These are phyloP conservation scores for Wickerhamiella kazuoi DNA, from an alignment of 805 yeast genomes.

Conservation along the genomic window DNA sequence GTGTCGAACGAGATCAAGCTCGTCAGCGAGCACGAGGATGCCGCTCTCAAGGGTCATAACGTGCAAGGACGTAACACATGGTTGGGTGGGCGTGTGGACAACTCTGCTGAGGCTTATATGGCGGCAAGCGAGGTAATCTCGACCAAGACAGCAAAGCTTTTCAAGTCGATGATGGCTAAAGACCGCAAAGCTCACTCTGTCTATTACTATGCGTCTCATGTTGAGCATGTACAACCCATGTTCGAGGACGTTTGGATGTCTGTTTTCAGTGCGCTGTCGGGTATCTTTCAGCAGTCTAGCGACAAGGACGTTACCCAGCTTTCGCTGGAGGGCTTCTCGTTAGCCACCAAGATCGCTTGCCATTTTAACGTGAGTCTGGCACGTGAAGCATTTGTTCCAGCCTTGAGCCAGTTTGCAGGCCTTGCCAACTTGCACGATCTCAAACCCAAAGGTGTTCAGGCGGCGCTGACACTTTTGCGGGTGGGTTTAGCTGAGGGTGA, in stretches of 20 bases:
- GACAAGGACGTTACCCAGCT: conserved; percentile 40
- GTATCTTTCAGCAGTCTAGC: conserved; percentile 79
- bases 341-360: conserved; percentile 69
- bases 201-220: conserved; percentile 68
- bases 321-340: conserved; percentile 71
- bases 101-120: conserved; percentile 60
- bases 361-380: conserved; percentile 72
- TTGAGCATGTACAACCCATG: conserved; percentile 81
- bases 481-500: conserved; percentile 72
- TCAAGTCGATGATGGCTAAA: conserved; percentile 32
- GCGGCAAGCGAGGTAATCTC: conserved; percentile 89
- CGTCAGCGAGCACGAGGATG: conserved; percentile 87
- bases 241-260: conserved; percentile 97
- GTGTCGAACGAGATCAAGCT: conserved; percentile 71
- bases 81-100: conserved; percentile 43
- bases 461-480: conserved; percentile 55
- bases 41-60: conserved; percentile 50
- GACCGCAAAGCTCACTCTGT: conserved; percentile 29
- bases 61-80: conserved; percentile 20
- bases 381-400: conserved; percentile 74
- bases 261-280: conserved; percentile 79
- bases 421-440: conserved; percentile 64
- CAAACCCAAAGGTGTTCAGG: conserved; percentile 62
- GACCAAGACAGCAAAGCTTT: conserved; percentile 68
- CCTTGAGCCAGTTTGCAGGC: conserved; percentile 73